These are phyloP conservation scores for Myxozyma monticola DNA, from an alignment of 805 yeast species.

Conservation along the genomic window DNA sequence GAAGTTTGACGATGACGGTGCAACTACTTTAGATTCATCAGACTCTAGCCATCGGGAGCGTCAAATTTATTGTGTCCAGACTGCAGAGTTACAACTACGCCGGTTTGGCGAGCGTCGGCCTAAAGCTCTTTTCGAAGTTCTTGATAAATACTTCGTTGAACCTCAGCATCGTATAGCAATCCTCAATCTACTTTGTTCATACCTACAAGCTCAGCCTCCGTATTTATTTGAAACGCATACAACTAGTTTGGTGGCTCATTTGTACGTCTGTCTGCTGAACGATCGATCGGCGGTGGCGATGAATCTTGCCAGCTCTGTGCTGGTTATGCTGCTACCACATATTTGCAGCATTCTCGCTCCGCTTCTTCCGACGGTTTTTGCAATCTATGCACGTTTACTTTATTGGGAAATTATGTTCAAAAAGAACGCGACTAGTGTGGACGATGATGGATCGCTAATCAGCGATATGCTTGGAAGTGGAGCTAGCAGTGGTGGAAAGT, in stretches of 20 bases:
- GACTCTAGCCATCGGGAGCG: slow-evolving; percentile 43
- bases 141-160: slow-evolving; percentile 42
- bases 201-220: slow-evolving; percentile 40
- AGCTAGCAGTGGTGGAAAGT: slow-evolving; percentile 2
- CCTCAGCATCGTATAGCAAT: slow-evolving; percentile 43
- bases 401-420: slow-evolving; percentile 40
- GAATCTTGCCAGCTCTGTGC: slow-evolving; percentile 41
- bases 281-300: slow-evolving; percentile 48
- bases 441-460: neutral
- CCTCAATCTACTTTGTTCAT: slow-evolving; percentile 36
- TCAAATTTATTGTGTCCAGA: slow-evolving; percentile 48
- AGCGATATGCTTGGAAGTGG: neutral
- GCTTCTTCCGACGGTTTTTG: slow-evolving; percentile 46
- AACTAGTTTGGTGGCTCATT: slow-evolving; percentile 42
- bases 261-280: slow-evolving; percentile 44
- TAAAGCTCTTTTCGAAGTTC: slow-evolving; percentile 40
- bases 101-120: slow-evolving; percentile 48
- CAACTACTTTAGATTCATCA: slow-evolving; percentile 17
- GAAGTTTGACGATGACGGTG: slow-evolving; percentile 18
- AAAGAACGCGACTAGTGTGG: slow-evolving; percentile 3
- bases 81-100: slow-evolving; percentile 45
- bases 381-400: slow-evolving; percentile 48
- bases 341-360: slow-evolving; percentile 41
- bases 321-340: slow-evolving; percentile 50
- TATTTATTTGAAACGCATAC: slow-evolving; percentile 39